Base-by-base conservation (phyloP, 345 rosid species). In the Firmiana major region DNA sequence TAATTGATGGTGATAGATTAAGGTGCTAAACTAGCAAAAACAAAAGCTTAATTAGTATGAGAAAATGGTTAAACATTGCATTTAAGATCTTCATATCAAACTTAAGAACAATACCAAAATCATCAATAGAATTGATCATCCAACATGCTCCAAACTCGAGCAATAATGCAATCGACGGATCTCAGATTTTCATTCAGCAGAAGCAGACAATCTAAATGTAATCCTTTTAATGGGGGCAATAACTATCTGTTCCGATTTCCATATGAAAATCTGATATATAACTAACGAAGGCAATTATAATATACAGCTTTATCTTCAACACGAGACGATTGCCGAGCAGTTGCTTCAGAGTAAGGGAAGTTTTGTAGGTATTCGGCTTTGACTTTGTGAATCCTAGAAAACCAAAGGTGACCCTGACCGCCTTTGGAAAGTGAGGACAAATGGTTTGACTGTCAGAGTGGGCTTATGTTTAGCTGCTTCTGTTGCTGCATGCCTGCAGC, bases 371-470 rank as follows among this genome's bases (percentile, higher is more conserved):
- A 69, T 75, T 75, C 65, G 91, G 88, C 75, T 86, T 94, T 94
- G 97, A 93, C 98, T 89, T 91, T 84, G 53, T 73, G 75, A 76
- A 66, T 36, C 71, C 53, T 24, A 42, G 73, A 82, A 76, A 75
- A 9, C 45, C 73, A 77, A 67, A 57, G 10, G 31, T 42, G 59
- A 6, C 8, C 42, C 42, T 38, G 40, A 38, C 42, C 42, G 1
- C 42, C 42, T 0, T 26, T 76, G 28, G 21, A 71, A 55, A 53
- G 64, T 75, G 22, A 79, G 42, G 78, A 81, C 63, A 79, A 63
- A 46, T 7, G 38, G 73, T 80, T 86, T 93, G 94, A 88, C 92
- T 84, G 81, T 77, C 88, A 86, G 88, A 81, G 88, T 84, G 84
- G 92, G 91, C 80, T 84, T 84, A 82, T 88, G 88, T 88, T 83